phyloP scores from a whole-genome alignment of 23 red algal genomes.

The Gracilaria caudata region DNA sequence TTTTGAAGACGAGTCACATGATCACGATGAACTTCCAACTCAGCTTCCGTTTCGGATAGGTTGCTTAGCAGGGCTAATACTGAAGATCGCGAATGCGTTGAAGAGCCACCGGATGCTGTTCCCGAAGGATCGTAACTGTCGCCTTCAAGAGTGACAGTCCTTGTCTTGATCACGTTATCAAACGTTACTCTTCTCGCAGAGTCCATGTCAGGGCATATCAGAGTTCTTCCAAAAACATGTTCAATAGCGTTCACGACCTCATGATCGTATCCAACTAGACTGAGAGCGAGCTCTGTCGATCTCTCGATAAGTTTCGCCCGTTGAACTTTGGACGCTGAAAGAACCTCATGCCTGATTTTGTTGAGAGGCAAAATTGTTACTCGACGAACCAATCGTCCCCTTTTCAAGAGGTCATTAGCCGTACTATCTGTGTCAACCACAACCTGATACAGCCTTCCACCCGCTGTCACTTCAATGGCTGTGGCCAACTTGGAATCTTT shows the following conservation, averaged over 20 bases:
- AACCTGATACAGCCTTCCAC: slow-evolving; percentile 87
- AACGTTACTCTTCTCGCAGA: slow-evolving; percentile 86
- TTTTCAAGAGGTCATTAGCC: slow-evolving; percentile 79
- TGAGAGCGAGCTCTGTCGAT: slow-evolving; percentile 73
- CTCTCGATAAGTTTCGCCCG: slow-evolving; percentile 62
- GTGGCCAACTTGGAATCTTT: slow-evolving; percentile 64
- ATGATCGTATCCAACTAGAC: slow-evolving; percentile 74
- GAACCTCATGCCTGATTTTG: slow-evolving; percentile 74
- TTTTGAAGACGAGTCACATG: slow-evolving; percentile 28
- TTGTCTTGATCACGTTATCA: slow-evolving; percentile 62
- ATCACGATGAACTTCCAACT: slow-evolving; percentile 38
- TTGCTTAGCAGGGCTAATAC: slow-evolving; percentile 32
- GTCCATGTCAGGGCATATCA: slow-evolving; percentile 83
- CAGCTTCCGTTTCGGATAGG: slow-evolving; percentile 55
- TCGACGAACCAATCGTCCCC: slow-evolving; percentile 67
- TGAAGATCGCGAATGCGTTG: slow-evolving; percentile 35
- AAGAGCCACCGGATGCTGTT: slow-evolving; percentile 88
- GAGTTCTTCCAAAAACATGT: slow-evolving; percentile 90
- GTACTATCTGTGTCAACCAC: slow-evolving; percentile 96
- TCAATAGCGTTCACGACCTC: slow-evolving; percentile 81
- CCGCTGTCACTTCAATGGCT: slow-evolving; percentile 90
- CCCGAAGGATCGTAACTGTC: slow-evolving; percentile 95
- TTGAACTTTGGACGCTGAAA: slow-evolving; percentile 27
- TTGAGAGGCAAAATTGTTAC: slow-evolving; percentile 99
- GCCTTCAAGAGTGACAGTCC: slow-evolving; percentile 91